Evolutionary conservation across 2,329 filamentous ascomycete genomes (phyloP), one percentile per base, ranked within the genome.

Genomic region (Verticillium klebahnii): DNA sequence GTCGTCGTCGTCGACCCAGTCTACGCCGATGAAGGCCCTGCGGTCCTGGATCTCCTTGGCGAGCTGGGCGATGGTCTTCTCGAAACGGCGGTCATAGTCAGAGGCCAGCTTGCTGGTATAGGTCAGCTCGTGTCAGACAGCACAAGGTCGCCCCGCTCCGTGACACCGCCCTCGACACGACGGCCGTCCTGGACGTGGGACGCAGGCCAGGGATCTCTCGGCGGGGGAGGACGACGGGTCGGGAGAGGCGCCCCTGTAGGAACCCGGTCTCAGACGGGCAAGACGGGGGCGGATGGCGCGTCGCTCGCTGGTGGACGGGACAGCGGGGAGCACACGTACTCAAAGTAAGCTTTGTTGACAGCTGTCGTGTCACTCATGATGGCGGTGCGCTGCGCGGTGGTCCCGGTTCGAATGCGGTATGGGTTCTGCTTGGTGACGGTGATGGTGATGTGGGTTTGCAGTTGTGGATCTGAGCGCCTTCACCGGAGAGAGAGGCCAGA

Each of bases 11-110:
- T 73, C 72, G 55, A 74, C 73, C 76, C 85, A 87, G 60, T 83
- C 78, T 29, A 85, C 81, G 52, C 85, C 87, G 62, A 91, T 83
- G 77, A 89, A 90, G 59, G 82, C 78, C 6, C 83, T 77, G 36
- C 81, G 80, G 4, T 73, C 73, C 64, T 79, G 78, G 15, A 90
- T 78, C 66, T 84, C 79, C 8, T 79, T 72, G 25, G 83, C 79
- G n/a, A 91, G 75, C 67, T 80, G 78, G 39, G 76, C 73, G 56
- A 85, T 77, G 14, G 82, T 78, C 67, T 82, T 82, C 58, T 79
- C 77, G 66, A 85, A 85, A 62, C 81, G 83, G 45, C 73, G 69
- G 67, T 90, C 86, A 68, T 89, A 89, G 2, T 74, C 73, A 2
- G 81, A 75, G 3, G 85, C 81, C 64, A 82, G 74, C 57, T 83